These are phyloP conservation scores for Moniliella sp. DNA, from an alignment of 1,284 basidiomycete genomes.

Conservation along the genomic window DNA sequence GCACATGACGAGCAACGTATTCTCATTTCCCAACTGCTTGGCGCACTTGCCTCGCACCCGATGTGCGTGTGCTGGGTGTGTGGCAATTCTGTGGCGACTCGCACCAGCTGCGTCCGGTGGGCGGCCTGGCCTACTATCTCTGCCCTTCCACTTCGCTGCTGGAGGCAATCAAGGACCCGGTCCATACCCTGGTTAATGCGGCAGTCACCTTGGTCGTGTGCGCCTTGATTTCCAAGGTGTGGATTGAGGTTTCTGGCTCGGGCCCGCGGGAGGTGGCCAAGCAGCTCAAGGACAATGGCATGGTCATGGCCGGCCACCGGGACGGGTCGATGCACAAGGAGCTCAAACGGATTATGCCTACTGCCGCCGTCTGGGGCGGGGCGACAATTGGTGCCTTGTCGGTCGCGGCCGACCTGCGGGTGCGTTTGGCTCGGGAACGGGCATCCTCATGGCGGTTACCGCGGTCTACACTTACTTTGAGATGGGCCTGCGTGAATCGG, in stretches of 20 bases:
- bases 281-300: constrained; percentile 91
- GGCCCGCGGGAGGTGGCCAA: constrained; percentile 88
- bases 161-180: constrained; percentile 66
- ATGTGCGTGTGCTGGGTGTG: constrained; percentile 65
- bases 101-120: constrained; percentile 66
- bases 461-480: constrained; percentile 55
- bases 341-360: constrained; percentile 87
- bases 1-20: constrained; percentile 76
- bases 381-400: constrained; percentile 78
- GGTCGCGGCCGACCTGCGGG: constrained; percentile 82
- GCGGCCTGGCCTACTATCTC: constrained; percentile 93
- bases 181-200: constrained; percentile 79
- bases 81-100: constrained; percentile 95
- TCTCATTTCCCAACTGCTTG: constrained; percentile 77
- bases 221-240: constrained; percentile 92
- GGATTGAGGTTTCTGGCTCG: constrained; percentile 92
- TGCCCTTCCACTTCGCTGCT: constrained; percentile 77
- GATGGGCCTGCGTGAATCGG: constrained; percentile 39
- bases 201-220: constrained; percentile 79
- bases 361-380: constrained; percentile 85
- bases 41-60: constrained; percentile 81
- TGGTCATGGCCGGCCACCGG: constrained; percentile 96
- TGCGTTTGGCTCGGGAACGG: constrained; percentile 82
- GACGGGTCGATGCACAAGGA: constrained; percentile 98
- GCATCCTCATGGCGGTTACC: constrained; percentile 90